Conservation (phyloP, 148 eudicot species). For the Rhododendron vialii region DNA sequence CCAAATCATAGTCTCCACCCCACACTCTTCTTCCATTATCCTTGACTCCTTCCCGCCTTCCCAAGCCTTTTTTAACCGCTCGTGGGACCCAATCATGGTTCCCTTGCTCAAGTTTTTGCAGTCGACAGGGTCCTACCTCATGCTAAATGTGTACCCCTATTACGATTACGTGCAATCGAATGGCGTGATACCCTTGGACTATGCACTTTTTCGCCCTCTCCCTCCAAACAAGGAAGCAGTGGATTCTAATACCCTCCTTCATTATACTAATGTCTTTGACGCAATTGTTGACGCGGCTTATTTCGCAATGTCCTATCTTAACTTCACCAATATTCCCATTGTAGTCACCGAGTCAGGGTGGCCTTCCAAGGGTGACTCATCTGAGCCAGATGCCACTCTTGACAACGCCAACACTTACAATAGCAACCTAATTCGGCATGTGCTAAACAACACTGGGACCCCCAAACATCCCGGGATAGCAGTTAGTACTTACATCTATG, state of each 20-base stretch:
- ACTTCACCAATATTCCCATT: conserved; percentile 79
- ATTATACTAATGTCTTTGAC: conserved; percentile 89
- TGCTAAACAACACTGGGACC: conserved; percentile 81
- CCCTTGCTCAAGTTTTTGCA: conserved; percentile 78
- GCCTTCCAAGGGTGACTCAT: conserved; percentile 86
- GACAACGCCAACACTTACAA: conserved; percentile 88
- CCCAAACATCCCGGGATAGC: conserved; percentile 88
- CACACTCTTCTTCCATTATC: conserved; percentile 76
- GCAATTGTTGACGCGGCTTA: conserved; percentile 86
- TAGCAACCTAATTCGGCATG: conserved; percentile 74
- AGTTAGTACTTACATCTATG: conserved; percentile 77
- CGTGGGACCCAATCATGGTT: conserved; percentile 78
- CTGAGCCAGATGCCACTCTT: conserved; percentile 74
- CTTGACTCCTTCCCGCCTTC: conserved; percentile 94
- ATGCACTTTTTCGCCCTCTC: conserved; percentile 84
- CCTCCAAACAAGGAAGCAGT: conserved; percentile 95
- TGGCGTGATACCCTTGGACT: conserved; percentile 70
- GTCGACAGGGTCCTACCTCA: conserved; percentile 63
- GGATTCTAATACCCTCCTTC: conserved; percentile 86
- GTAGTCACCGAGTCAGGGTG: conserved; percentile 89
- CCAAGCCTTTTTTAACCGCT: conserved; percentile 87
- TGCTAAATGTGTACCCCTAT: conserved; percentile 91
- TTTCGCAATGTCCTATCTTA: conserved; percentile 74
- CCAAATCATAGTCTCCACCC: conserved; percentile 78
- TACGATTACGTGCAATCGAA: conserved; percentile 74